Conservation (phyloP, 129 eudicot species). For the Apium graveolens region DNA sequence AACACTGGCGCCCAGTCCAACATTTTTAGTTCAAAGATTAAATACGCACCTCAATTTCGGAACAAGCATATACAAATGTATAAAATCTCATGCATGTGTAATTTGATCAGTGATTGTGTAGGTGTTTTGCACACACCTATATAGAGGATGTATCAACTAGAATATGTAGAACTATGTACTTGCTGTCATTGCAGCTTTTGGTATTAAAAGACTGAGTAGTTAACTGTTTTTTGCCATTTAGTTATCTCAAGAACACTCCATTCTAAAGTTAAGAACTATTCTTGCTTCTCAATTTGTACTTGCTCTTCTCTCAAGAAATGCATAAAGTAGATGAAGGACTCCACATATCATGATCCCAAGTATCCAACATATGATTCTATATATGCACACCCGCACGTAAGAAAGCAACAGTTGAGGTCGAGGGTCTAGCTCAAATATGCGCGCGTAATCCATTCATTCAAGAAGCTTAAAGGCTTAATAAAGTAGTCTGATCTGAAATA, state of each 20-base stretch:
- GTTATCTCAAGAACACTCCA: background rate
- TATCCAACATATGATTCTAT: too few species aligned
- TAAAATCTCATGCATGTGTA: background rate
- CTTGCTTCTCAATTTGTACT: background rate
- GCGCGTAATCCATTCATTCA: too few species aligned
- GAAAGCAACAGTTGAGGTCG: too few species aligned
- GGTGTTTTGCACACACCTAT: background rate
- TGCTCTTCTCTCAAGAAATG: background rate
- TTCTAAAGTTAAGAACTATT: background rate
- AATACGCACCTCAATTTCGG: background rate
- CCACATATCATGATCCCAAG: too few species aligned
- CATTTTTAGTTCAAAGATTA: constrained; percentile 5
- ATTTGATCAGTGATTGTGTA: background rate
- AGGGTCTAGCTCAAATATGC: too few species aligned
- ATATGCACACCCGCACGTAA: too few species aligned
- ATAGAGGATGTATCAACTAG: background rate
- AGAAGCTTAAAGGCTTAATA: too few species aligned
- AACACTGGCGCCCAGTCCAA: constrained; percentile 46
- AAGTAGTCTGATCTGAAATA: too few species aligned
- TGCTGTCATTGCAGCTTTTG: background rate
- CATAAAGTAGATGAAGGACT: background rate
- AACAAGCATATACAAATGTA: background rate
- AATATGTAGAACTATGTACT: background rate
- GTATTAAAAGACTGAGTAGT: background rate
- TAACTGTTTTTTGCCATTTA: background rate